Percentiles rank a stretch among this genome's conserved stretches.
Evolutionary conservation across 768 basidiomycete species (phyloP).

Genomic region (Tubosaeta brunneosetosa): DNA sequence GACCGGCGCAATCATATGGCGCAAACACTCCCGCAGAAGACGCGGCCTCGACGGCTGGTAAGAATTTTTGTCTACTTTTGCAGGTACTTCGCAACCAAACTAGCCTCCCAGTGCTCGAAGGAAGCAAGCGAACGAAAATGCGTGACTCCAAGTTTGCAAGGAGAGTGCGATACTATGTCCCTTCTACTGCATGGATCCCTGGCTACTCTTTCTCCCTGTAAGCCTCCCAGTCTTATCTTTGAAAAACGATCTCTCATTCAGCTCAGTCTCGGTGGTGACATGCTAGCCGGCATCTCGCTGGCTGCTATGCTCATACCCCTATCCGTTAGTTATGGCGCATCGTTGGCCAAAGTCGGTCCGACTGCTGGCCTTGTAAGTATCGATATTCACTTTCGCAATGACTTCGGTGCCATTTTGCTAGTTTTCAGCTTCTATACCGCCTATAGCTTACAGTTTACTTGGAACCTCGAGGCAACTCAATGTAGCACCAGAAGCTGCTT

Average conservation of each 20-base stretch:
- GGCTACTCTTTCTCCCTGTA: constrained; percentile 66
- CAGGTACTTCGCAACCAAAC: not conserved
- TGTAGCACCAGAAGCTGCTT: constrained; percentile 85
- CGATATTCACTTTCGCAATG: not conserved
- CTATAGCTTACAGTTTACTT: constrained; percentile 84
- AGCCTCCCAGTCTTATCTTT: constrained; percentile 23
- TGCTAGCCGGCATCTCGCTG: constrained; percentile 83
- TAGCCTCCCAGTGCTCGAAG: constrained; percentile 5
- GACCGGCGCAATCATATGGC: constrained; percentile 17
- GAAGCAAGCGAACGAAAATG: constrained; percentile 13
- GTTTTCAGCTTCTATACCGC: constrained; percentile 84
- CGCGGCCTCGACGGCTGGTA: constrained; percentile 18
- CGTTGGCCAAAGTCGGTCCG: constrained; percentile 80
- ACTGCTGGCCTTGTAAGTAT: constrained; percentile 73
- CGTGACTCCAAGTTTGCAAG: constrained; percentile 37
- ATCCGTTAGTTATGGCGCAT: constrained; percentile 88
- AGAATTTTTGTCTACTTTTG: not conserved
- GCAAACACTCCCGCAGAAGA: constrained; percentile 13
- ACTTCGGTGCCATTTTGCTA: constrained; percentile 25
- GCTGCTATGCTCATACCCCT: constrained; percentile 82
- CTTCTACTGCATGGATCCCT: constrained; percentile 76
- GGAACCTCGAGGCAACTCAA: constrained; percentile 81
- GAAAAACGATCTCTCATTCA: not conserved
- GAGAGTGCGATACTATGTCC: constrained; percentile 69
- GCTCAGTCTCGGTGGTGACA: constrained; percentile 56